These are phyloP conservation scores for Colletotrichum sp. DNA, from an alignment of 2,329 filamentous ascomycete species.

Conservation along the genomic window DNA sequence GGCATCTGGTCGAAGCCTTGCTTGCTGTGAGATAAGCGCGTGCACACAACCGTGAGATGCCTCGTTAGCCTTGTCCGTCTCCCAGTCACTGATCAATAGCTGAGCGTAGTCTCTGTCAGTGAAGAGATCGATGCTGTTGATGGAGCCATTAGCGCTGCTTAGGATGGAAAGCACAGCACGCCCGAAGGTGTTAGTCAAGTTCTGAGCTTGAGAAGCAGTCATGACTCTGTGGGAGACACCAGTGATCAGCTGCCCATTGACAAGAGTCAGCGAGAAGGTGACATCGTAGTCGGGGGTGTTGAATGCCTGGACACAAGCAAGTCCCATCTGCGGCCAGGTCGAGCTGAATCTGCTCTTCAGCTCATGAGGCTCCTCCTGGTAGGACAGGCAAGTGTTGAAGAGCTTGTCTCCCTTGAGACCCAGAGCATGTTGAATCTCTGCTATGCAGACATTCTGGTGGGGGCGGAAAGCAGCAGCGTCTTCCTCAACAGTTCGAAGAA, in stretches of 20 bases:
- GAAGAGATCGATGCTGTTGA: conserved; percentile 57
- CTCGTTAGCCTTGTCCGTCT: conserved; percentile 40
- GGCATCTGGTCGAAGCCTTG: conserved; percentile 40
- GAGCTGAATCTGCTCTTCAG: conserved; percentile 37
- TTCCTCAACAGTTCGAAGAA: conserved; percentile 37
- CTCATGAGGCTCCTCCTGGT: conserved; percentile 44
- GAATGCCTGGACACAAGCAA: conserved; percentile 41
- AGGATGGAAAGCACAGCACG: conserved; percentile 54
- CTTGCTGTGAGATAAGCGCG: conserved; percentile 48
- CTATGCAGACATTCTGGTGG: conserved; percentile 51
- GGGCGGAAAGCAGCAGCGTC: conserved; percentile 32
- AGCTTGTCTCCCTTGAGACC: conserved; percentile 45
- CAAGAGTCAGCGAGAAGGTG: conserved; percentile 48
- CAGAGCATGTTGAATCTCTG: conserved; percentile 52
- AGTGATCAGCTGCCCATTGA: conserved; percentile 43
- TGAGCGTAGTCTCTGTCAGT: conserved; percentile 60
- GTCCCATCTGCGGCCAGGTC: conserved; percentile 28
- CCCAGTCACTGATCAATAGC: conserved; percentile 57
- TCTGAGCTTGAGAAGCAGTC: conserved; percentile 46
- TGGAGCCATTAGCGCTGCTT: conserved; percentile 40
- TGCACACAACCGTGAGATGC: conserved; percentile 48
- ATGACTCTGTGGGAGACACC: conserved; percentile 51
- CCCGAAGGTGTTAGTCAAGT: conserved; percentile 58
- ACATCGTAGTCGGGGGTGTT: conserved; percentile 53
- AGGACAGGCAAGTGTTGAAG: conserved; percentile 58